A percentile compares a stretch with the other conserved stretches of the same genome.
Evolutionary conservation across 176 grass and related monocot genomes (phyloP).

Genomic region (Cymbopogon citratus): DNA sequence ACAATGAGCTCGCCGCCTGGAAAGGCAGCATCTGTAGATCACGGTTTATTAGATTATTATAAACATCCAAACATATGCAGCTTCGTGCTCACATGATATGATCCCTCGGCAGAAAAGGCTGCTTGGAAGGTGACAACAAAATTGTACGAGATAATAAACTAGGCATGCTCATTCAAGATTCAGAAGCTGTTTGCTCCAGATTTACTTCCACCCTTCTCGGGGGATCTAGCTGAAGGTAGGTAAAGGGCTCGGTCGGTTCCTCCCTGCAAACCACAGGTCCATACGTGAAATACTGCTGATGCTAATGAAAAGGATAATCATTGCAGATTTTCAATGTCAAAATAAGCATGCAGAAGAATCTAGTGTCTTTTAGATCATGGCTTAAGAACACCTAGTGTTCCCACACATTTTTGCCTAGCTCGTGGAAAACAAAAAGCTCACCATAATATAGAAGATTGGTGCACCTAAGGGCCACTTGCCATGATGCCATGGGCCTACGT

Average conservation of each 20-base stretch:
- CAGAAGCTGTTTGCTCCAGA: conserved; percentile 42
- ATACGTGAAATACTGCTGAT: background rate
- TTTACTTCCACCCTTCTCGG: conserved; percentile 62
- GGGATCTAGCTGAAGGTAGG: conserved; percentile 72
- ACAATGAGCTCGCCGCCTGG: background rate
- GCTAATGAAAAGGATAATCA: background rate
- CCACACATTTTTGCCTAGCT: too few relatives aligned
- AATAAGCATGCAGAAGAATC: too few relatives aligned
- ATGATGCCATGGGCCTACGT: background rate
- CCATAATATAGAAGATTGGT: background rate
- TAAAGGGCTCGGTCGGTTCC: conserved; percentile 67
- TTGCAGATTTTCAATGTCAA: too few relatives aligned
- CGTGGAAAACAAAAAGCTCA: too few relatives aligned
- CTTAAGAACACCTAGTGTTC: too few relatives aligned
- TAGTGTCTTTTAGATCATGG: too few relatives aligned
- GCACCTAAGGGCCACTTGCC: background rate
- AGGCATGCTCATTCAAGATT: background rate
- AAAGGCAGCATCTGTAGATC: background rate
- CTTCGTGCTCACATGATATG: background rate
- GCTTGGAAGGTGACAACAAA: background rate
- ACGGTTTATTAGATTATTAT: background rate
- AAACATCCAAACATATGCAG: conserved; percentile 22
- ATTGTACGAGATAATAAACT: background rate
- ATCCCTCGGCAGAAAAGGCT: background rate
- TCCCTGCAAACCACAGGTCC: conserved; percentile 55